Base-by-base conservation (phyloP, 805 yeast genomes). In the Zygosaccharomyces rouxii region DNA sequence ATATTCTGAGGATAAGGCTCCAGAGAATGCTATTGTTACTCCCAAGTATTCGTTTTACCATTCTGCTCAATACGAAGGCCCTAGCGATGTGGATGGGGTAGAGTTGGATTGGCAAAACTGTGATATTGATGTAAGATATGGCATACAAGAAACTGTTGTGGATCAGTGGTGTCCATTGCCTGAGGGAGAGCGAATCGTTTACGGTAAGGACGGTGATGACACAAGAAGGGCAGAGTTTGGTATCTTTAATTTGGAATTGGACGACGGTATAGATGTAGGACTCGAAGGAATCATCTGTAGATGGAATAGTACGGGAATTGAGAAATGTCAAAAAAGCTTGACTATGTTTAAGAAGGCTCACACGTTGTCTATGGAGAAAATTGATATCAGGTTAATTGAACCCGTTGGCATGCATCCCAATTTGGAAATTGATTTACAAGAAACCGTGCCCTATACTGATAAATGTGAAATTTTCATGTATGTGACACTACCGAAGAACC, bases 391-490 rank as follows among this genome's bases (percentile, higher is more conserved):
- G 2, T 48, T 62, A 19, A 54, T 53, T n/a, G 35, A 55, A 35
- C 75, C 75, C 9, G 51, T 62, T 7, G 74, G 75, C 0, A 48
- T 72, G 10, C 77, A 72, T 49, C 77, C 77, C 41, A 59, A 60
- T 6, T 16, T 72, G 0, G 19, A 43, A 3, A 38, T 66, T 41
- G 50, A 55, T 46, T 30, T 60, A 29, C 26, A 50, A 4, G 29
- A 47, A 6, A 14, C 28, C 14, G n/a, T 21, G 6, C 7, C 37
- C 18, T 14, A 46, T 13, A 57, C 54, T 9, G 42, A 19, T 9
- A 48, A 57, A 3, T 80, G 86, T 64, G 66, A 68, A 31, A 68
- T 77, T 13, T 78, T 66, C 52, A 61, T 74, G 25, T 67, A 68
- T 52, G 60, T 75, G 23, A 71, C 73, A 7, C 55, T 79, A 9